Evolutionary conservation across 371 early-diverging fungal genomes (phyloP).

Genomic region (Saksenaea oblongispora): DNA sequence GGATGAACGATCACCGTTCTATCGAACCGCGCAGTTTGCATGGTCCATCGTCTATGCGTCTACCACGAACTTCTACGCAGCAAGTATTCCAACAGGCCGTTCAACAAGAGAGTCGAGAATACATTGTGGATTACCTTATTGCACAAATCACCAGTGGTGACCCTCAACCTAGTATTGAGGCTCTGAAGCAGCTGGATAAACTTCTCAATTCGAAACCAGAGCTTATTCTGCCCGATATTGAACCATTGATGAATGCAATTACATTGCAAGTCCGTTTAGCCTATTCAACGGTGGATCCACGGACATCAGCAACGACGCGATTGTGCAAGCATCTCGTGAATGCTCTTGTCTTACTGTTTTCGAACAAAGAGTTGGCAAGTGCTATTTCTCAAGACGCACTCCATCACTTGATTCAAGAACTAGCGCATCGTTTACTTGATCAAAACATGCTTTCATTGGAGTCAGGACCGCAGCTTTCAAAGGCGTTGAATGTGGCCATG

Average conservation of each 20-base stretch:
- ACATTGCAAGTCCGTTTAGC: conserved; percentile 80
- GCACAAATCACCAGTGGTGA: conserved; percentile 79
- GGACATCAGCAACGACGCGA: conserved; percentile 44
- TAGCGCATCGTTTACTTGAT: conserved; percentile 80
- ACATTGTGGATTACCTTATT: conserved; percentile 69
- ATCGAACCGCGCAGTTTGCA: conserved; percentile 16
- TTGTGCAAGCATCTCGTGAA: conserved; percentile 83
- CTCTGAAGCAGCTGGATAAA: conserved; percentile 79
- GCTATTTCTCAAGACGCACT: conserved; percentile 64
- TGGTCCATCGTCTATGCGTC: conserved; percentile 24
- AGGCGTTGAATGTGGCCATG: conserved; percentile 86
- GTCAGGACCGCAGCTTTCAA: conserved; percentile 66
- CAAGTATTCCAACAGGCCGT: conserved; percentile 21
- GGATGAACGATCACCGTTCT: conserved; percentile 14
- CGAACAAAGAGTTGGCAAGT: conserved; percentile 63
- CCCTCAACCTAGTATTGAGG: conserved; percentile 71
- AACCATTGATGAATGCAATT: conserved; percentile 73
- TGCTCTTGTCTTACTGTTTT: conserved; percentile 77
- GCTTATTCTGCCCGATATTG: conserved; percentile 61
- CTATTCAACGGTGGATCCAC: conserved; percentile 63
- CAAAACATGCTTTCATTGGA: conserved; percentile 66
- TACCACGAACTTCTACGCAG: conserved; percentile 23
- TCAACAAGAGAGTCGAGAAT: conserved; percentile 29
- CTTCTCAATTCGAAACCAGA: conserved; percentile 57
- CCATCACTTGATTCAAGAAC: conserved; percentile 70